phyloP scores from a whole-genome alignment of 2,329 filamentous ascomycete genomes.

The Lecanicillium sp. region DNA sequence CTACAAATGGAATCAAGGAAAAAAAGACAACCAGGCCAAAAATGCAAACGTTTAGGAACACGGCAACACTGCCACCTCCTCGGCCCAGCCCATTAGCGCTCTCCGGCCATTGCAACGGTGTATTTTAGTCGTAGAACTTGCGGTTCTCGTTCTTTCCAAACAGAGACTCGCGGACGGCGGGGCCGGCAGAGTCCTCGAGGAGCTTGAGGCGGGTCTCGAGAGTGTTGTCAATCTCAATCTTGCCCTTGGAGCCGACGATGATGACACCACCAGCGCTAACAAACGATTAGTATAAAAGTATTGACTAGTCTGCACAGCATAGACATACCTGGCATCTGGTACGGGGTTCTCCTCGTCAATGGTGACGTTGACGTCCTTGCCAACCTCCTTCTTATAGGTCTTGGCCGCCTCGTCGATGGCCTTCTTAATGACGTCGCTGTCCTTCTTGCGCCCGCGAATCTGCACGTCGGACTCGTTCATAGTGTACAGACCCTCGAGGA shows the following conservation, averaged over 20 bases:
- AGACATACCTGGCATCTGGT: conserved; percentile 79
- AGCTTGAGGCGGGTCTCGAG: conserved; percentile 85
- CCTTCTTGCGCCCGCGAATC: conserved; percentile 72
- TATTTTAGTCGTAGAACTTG: conserved; percentile 79
- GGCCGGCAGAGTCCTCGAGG: conserved; percentile 78
- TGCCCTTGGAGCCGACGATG: conserved; percentile 76
- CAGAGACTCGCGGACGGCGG: conserved; percentile 74
- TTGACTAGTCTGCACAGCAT: no score
- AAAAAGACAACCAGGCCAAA: conserved; percentile 15
- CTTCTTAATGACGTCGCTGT: conserved; percentile 68
- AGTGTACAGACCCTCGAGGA: conserved; percentile 87
- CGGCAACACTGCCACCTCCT: background rate
- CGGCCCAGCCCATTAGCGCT: background rate
- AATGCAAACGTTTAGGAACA: conserved; percentile 6
- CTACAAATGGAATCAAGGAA: conserved; percentile 22
- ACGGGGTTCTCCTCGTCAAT: conserved; percentile 76
- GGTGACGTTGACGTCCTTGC: conserved; percentile 61
- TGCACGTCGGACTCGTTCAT: conserved; percentile 73
- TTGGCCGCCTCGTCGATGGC: conserved; percentile 69
- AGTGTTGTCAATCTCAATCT: conserved; percentile 98
- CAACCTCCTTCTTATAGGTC: conserved; percentile 77
- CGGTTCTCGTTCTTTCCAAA: conserved; percentile 95
- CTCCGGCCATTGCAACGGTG: conserved; percentile 2
- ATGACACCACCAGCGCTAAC: conserved; percentile 74
- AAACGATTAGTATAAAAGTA: background rate